Conservation (phyloP, 192 early-diverging fungal species). For the Coemansia reversa region DNA sequence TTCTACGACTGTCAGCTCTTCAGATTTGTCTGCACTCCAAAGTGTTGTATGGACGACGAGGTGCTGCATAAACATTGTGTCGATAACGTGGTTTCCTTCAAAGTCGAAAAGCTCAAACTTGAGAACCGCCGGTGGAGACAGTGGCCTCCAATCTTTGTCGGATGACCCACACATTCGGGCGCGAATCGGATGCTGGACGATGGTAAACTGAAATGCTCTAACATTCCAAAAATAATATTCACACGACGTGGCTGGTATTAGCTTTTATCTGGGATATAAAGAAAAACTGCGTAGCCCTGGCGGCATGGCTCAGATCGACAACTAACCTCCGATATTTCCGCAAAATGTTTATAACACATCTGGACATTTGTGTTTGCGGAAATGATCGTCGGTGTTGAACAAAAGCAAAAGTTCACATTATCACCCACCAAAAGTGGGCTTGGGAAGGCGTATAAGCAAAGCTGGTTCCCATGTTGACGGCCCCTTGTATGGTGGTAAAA, state of each 20-base stretch:
- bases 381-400: background rate
- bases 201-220: slow-evolving; percentile 62
- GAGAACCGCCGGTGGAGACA: slow-evolving; percentile 76
- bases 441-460: background rate
- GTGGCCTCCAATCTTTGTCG: slow-evolving; percentile 76
- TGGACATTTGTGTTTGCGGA: background rate
- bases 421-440: background rate
- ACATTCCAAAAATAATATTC: slow-evolving; percentile 4
- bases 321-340: background rate
- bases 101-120: slow-evolving; percentile 63
- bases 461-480: background rate
- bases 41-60: slow-evolving; percentile 55
- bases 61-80: slow-evolving; percentile 47
- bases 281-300: background rate
- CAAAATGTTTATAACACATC: background rate
- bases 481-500: background rate
- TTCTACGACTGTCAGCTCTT: slow-evolving; percentile 47
- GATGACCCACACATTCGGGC: slow-evolving; percentile 81
- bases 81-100: slow-evolving; percentile 49
- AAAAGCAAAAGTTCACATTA: background rate
- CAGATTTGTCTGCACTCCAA: slow-evolving; percentile 32
- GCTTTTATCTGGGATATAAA: background rate
- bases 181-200: slow-evolving; percentile 73
- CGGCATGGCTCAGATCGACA: background rate
- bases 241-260: slow-evolving; percentile 3